Evolutionary conservation across 805 yeast species (phyloP).

Genomic region (Saccharomycopsis lassenensis): DNA sequence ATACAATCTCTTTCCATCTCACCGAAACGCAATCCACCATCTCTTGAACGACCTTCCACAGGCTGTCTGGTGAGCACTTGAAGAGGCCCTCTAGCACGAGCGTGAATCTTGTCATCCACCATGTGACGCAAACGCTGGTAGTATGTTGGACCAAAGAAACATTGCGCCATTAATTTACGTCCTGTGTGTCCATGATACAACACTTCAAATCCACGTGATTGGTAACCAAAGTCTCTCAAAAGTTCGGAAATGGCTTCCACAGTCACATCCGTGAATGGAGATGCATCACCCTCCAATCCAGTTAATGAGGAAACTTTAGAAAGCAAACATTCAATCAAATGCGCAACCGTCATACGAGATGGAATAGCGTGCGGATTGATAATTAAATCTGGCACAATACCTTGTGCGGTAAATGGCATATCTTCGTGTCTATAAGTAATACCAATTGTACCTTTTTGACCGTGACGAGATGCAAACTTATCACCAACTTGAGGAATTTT

Average conservation of each 20-base stretch:
- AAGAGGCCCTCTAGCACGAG: slow-evolving; percentile 98
- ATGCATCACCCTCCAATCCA: slow-evolving; percentile 98
- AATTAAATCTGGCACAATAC: slow-evolving; percentile 93
- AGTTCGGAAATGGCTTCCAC: slow-evolving; percentile 93
- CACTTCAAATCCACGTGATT: slow-evolving; percentile 96
- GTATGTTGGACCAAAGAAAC: slow-evolving; percentile 98
- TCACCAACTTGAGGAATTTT: slow-evolving; percentile 99
- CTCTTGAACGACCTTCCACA: slow-evolving; percentile 97
- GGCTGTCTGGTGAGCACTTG: slow-evolving; percentile 98
- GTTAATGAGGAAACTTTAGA: slow-evolving; percentile 91
- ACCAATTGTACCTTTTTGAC: slow-evolving; percentile 99
- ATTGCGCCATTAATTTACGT: slow-evolving; percentile 94
- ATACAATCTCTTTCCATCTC: slow-evolving; percentile 99
- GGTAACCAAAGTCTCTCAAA: slow-evolving; percentile 91
- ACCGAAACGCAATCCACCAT: slow-evolving; percentile 98
- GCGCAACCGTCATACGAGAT: slow-evolving; percentile 99
- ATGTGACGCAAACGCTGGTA: slow-evolving; percentile 97
- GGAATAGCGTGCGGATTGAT: slow-evolving; percentile 99
- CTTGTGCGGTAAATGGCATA: slow-evolving; percentile 95
- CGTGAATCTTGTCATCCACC: slow-evolving; percentile 99
- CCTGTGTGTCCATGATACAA: slow-evolving; percentile 99
- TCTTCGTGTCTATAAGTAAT: slow-evolving; percentile 97
- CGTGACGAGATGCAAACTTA: slow-evolving; percentile 98
- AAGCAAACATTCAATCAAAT: slow-evolving; percentile 93
- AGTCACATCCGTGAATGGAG: slow-evolving; percentile 97